phyloP scores from a whole-genome alignment of 2,329 filamentous ascomycete genomes.

The Colletotrichum tanaceti region DNA sequence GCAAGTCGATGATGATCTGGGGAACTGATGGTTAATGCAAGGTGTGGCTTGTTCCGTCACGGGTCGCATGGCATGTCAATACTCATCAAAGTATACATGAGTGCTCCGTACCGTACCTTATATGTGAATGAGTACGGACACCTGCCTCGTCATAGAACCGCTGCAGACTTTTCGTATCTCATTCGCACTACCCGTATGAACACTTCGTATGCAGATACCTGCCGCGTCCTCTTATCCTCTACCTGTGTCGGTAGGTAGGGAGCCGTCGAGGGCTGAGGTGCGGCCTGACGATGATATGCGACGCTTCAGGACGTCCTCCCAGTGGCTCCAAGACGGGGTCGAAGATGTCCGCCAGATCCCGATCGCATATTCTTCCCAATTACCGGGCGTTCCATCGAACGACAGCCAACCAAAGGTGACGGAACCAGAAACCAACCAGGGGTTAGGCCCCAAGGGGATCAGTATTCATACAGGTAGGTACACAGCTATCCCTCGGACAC shows the following conservation, averaged over 20 bases:
- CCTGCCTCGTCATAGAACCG: not conserved
- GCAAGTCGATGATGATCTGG: conserved; percentile 29
- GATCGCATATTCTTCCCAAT: conserved; percentile 26
- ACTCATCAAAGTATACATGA: not conserved
- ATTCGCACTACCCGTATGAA: not conserved
- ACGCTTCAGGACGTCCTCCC: conserved; percentile 1
- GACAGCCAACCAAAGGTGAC: conserved; percentile 12
- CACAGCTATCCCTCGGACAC: conserved; percentile 5
- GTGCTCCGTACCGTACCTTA: not conserved
- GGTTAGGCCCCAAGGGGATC: not conserved
- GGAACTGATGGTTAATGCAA: conserved; percentile 5
- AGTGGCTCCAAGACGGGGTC: conserved; percentile 3
- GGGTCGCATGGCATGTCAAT: conserved; percentile 31
- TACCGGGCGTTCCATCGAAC: conserved; percentile 29
- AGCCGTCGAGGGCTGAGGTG: conserved; percentile 7
- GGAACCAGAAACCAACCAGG: not conserved
- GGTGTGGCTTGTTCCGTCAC: conserved; percentile 11
- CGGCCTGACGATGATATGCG: conserved; percentile 13
- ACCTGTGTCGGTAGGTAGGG: not conserved
- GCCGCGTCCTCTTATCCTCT: not conserved
- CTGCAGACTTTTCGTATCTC: not conserved
- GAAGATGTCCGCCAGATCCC: conserved; percentile 7
- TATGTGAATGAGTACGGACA: not conserved
- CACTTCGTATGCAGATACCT: not conserved
- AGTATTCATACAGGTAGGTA: conserved; percentile 4